These are phyloP conservation scores for Trichoderma asperellum DNA, from an alignment of 2,329 filamentous ascomycete genomes.

Conservation along the genomic window DNA sequence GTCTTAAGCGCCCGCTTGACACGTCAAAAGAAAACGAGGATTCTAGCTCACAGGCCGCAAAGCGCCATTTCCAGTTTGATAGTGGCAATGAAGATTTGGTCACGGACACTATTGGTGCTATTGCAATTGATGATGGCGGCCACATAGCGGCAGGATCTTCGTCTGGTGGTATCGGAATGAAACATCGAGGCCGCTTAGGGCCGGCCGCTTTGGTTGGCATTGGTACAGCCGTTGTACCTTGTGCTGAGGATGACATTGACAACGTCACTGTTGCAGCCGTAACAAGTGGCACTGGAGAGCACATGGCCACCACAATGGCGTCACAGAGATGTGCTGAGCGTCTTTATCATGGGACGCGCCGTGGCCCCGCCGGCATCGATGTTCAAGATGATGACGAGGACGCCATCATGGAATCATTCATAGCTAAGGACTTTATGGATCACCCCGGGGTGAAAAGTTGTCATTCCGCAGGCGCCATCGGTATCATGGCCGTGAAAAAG, in stretches of 20 bases:
- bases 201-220: constrained; percentile 92
- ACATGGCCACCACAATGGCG: constrained; percentile 95
- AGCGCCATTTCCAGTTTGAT: constrained; percentile 33
- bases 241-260: constrained; percentile 70
- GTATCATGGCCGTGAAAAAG: constrained; percentile 89
- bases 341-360: constrained; percentile 72
- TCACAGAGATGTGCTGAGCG: constrained; percentile 85
- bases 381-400: constrained; percentile 76
- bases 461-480: constrained; percentile 83
- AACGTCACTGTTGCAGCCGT: constrained; percentile 76
- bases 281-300: constrained; percentile 93
- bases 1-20: constrained; percentile 43
- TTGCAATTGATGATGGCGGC: constrained; percentile 84
- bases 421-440: constrained; percentile 87
- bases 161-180: constrained; percentile 98
- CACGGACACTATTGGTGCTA: constrained; percentile 93
- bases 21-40: constrained; percentile 23
- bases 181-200: constrained; percentile 87
- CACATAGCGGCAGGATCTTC: constrained; percentile 94
- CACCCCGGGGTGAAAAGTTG: constrained; percentile 84
- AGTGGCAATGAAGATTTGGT: constrained; percentile 62
- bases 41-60: constrained; percentile 25
- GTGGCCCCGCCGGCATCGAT: constrained; percentile 62
- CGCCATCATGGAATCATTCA: constrained; percentile 72
- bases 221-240: constrained; percentile 86